These are phyloP conservation scores for Phaeosphaeriaceae sp. DNA, from an alignment of 2,329 filamentous ascomycete genomes.

Conservation along the genomic window DNA sequence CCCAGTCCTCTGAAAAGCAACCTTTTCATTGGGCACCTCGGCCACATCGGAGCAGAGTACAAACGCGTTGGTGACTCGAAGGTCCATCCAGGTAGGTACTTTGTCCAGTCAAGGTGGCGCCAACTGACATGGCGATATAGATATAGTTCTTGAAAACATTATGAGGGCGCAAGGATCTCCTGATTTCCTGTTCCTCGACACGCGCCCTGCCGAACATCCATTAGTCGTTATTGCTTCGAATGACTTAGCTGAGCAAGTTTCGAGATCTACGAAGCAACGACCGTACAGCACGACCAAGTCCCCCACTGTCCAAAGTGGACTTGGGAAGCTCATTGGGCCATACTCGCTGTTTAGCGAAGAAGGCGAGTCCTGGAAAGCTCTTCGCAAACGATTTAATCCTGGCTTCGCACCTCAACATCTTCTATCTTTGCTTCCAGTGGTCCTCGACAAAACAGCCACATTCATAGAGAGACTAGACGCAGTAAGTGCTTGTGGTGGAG, in stretches of 20 bases:
- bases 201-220: slow-evolving; percentile 38
- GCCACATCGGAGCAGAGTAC: slow-evolving; percentile 33
- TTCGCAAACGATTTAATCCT: slow-evolving; percentile 47
- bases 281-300: slow-evolving; percentile 45
- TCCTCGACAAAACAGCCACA: slow-evolving; percentile 44
- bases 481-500: background rate
- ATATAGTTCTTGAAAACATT: slow-evolving; percentile 43
- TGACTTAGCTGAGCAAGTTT: slow-evolving; percentile 45
- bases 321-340: slow-evolving; percentile 32
- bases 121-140: slow-evolving; percentile 17
- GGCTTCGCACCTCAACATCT: slow-evolving; percentile 49
- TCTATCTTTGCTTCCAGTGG: slow-evolving; percentile 41
- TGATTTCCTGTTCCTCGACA: slow-evolving; percentile 38
- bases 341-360: slow-evolving; percentile 37
- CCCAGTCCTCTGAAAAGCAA: slow-evolving; percentile 28
- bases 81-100: slow-evolving; percentile 35
- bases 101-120: no score
- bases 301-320: slow-evolving; percentile 35
- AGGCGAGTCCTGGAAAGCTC: slow-evolving; percentile 44
- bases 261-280: slow-evolving; percentile 34
- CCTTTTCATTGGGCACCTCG: slow-evolving; percentile 38
- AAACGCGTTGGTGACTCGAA: slow-evolving; percentile 32
- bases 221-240: slow-evolving; percentile 39
- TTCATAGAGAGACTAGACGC: slow-evolving; percentile 43
- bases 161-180: slow-evolving; percentile 36